Evolutionary conservation across 208 protist species (phyloP), one percentile per base, ranked within the genome.

Genomic region (Balamuthia mandrillaris): DNA sequence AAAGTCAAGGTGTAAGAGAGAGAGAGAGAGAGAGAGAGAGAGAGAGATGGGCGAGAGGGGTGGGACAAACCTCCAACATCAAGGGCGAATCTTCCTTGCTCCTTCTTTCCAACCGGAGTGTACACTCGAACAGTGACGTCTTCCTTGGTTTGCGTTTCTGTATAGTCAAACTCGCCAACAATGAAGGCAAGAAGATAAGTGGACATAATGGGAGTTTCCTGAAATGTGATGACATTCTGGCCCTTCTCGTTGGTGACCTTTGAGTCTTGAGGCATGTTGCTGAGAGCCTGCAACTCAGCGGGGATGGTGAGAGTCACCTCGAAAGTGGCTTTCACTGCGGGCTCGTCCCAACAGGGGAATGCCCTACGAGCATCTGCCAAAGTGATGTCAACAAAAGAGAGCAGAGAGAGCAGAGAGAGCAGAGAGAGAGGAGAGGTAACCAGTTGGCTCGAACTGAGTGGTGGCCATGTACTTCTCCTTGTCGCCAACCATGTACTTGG

Each of bases 301-400:
- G 92, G 91, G 9, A 95, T 92, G 12, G 88, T 92, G 16, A 99
- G 78, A 58, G 90, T 89, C 16, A 98, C 82, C 58, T 92, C 89
- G 87, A 99, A 99, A 3, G 93, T 93, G 1, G 97, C 94, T 87
- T 98, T 98, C 29, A 95, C 44, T 5, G 93, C 91, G 1, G 97
- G 96, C 90, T 98, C 96, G 81, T 98, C 97, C 93, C 95, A 98
- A 87, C 96, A 98, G 10, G 96, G 96, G 81, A 98, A 95, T 24
- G 94, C 94, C 42, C 94, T 88, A 54, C 96, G 92, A 3, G 95
- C 95, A 75, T 98, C 96, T n/a, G n/a, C n/a, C n/a, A n/a, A n/a
- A n/a, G n/a, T n/a, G n/a, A n/a, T n/a, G n/a, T n/a, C n/a, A n/a
- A n/a, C n/a, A n/a, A n/a, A n/a, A n/a, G n/a, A n/a, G n/a, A n/a